Evolutionary conservation across 148 eudicot species (phyloP).

Genomic region (Rhododendron ovatum): DNA sequence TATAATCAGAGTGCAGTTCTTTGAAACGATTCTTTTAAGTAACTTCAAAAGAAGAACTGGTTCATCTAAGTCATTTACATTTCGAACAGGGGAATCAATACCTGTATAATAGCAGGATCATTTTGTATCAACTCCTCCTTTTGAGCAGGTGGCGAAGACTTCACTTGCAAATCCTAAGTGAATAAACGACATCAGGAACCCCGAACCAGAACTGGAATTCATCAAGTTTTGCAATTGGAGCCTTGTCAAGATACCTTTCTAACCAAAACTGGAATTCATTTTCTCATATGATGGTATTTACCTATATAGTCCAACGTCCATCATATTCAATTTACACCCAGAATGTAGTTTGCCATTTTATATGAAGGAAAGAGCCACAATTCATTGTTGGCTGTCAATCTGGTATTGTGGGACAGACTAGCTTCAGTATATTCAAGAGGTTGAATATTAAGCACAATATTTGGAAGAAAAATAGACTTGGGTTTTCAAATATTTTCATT

Average conservation of each 20-base stretch:
- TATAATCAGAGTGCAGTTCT: not conserved
- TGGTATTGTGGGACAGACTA: not conserved
- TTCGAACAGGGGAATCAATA: not conserved
- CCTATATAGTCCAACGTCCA: not conserved
- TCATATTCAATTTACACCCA: not conserved
- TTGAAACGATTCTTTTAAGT: not conserved
- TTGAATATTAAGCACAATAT: not conserved
- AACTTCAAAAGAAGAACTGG: not conserved
- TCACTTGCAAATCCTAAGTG: slow-evolving; percentile 42
- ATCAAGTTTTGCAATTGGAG: not conserved
- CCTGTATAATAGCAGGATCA: slow-evolving; percentile 50
- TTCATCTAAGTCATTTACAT: not conserved
- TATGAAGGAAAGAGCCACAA: not conserved
- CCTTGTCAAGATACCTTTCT: not conserved
- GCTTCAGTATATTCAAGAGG: not conserved
- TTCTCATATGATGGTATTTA: not conserved
- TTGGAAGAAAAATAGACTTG: not conserved
- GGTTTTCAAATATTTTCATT: not conserved
- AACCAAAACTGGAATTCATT: not conserved
- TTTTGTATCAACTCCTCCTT: slow-evolving; percentile 21
- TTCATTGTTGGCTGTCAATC: not conserved
- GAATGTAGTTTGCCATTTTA: not conserved
- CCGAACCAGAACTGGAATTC: not conserved
- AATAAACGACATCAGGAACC: not conserved
- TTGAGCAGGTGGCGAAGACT: slow-evolving; percentile 28